Base-by-base conservation (phyloP, 352 stramenopile genomes). In the Phytophthora idaei region DNA sequence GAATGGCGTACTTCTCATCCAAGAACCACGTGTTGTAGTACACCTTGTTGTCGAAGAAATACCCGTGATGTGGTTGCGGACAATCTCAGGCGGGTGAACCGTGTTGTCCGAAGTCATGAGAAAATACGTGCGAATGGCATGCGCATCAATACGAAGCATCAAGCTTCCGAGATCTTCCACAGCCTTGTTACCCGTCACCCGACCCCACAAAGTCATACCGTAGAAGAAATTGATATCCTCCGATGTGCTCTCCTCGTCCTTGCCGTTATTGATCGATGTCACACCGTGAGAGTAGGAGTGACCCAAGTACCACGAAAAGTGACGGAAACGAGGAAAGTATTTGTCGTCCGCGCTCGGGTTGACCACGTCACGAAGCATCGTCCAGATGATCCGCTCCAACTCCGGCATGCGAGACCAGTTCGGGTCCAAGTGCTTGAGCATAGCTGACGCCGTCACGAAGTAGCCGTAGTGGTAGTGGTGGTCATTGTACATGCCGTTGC, bases 391-490 rank as follows among this genome's bases (percentile, higher is more conserved):
- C 9, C n/a, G 58, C 32, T 94, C 84, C 46, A 92, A 66, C 54
- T 87, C 76, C 0, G 58, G 51, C 73, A 89, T 82, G 4, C 74
- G 69, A 55, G 44, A 70, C 81, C 82, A 92, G 17, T 64, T 82
- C 32, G 83, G 86, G 58, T 94, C 76, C 1, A 92, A 49, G 34
- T 88, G 76, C 52, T 78, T 81, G 0, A 90, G 36, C 21, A 94
- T 92, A 1, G 86, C 86, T 0, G 82, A 84, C 0, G 76, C 78
- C 25, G 70, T 78, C 37, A 94, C 69, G 63, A 76, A 94, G 67
- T 94, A 94, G 8, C 83, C 86, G 60, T 81, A 94, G 66, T 94
- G 86, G 56, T 92, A 94, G 60, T 94, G 81, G 71, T 94, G 82
- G 59, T 94, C 86, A 61, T 94, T 94, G 74, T 94, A 94, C 14